phyloP scores from a whole-genome alignment of 2,329 filamentous ascomycete species.

The Teratosphaeria epicoccoides region DNA sequence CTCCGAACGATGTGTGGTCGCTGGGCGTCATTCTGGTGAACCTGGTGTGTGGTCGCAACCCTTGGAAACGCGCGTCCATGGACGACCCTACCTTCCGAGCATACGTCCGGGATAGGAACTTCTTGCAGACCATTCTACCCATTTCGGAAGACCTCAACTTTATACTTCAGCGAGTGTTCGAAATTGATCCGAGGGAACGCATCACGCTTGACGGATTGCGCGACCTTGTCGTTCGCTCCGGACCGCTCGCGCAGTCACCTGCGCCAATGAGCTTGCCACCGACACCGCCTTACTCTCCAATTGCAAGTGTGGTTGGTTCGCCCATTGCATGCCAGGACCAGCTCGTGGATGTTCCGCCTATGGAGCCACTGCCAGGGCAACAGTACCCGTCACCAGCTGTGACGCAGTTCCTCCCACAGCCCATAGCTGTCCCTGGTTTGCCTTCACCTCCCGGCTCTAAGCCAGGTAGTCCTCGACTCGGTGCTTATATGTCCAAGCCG shows the following conservation, averaged over 20 bases:
- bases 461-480: conserved; percentile 18
- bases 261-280: conserved; percentile 34
- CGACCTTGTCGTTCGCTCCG: conserved; percentile 64
- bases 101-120: conserved; percentile 73
- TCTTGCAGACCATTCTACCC: conserved; percentile 85
- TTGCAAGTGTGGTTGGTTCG: conserved; percentile 24
- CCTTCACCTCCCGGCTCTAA: conserved; percentile 19
- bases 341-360: conserved; percentile 16
- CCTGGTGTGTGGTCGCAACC: conserved; percentile 93
- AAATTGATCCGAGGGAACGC: conserved; percentile 69
- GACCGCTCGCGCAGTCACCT: conserved; percentile 51
- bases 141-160: conserved; percentile 80
- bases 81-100: conserved; percentile 94
- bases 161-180: conserved; percentile 80
- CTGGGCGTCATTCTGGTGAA: conserved; percentile 98
- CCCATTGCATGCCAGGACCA: conserved; percentile 2
- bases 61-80: conserved; percentile 90
- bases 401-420: not conserved
- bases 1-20: conserved; percentile 94
- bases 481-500: conserved; percentile 16
- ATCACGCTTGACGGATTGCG: conserved; percentile 74
- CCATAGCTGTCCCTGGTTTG: conserved; percentile 1
- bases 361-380: conserved; percentile 21
- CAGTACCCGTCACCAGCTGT: conserved; percentile 12
- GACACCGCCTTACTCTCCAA: conserved; percentile 35